Base-by-base conservation (phyloP, 73 alveolate genomes). In the Diophrys appendiculata region DNA sequence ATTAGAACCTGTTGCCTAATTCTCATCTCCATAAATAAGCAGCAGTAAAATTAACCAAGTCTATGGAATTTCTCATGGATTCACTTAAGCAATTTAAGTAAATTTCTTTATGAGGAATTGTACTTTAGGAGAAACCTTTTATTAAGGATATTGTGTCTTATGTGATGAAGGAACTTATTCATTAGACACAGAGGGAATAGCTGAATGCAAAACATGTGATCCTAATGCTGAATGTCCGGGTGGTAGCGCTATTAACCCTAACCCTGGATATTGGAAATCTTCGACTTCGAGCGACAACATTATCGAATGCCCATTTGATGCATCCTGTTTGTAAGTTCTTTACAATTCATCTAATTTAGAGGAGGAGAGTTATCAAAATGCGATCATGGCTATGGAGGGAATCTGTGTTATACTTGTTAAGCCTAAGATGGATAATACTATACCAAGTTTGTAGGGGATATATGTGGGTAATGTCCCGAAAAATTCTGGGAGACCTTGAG, bases 241-340 rank as follows among this genome's bases (percentile, higher is more conserved):
- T 27, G 88, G 88, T 23, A 22, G 2, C 22, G 54, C 8, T 1
- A 68, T 79, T 1, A 31, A 33, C 0, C 92, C 92, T 43, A 68
- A 24, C 43, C 77, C 80, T 24, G 88, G 88, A 18, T 78, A 78
- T 34, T 85, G 92, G 88, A 78, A 85, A 71, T 32, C 81, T 0
- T 32, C 75, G 26, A 76, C 68, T 26, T n/a, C 23, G 33, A 85
- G 88, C 65, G 83, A 80, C 1, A 68, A 69, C 60, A 65, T 83
- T 33, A 76, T 87, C 0, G 72, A 54, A 65, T 87, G 94, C 33
- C 94, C 91, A 24, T 71, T 76, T 56, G 28, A 88, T 32, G 27
- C 0, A 8, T 87, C 91, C 29, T 87, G 94, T 69, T 65, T 87
- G 70, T 77, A 76, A 32, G 94, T 72, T n/a, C 22, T 33, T n/a